Evolutionary conservation across 1,284 basidiomycete species (phyloP), one percentile per base, ranked within the genome.

Genomic region (Cutaneotrichosporon sp.): DNA sequence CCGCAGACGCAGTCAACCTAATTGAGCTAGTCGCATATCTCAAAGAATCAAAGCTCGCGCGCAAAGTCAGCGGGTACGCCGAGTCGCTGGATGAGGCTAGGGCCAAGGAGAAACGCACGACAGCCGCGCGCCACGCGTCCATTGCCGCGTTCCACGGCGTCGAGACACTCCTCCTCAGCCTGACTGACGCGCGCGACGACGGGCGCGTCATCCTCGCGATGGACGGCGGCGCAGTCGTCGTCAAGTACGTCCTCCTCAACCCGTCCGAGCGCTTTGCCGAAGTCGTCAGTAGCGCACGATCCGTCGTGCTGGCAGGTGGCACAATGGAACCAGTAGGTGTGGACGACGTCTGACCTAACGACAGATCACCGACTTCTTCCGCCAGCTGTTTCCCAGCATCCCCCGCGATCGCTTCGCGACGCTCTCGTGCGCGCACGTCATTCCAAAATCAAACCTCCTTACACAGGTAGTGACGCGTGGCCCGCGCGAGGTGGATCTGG

Each of bases 231-330:
- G 35, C 47, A 41, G 49, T 51, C 1, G 77, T 88, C 0, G 78
- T 97, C 51, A 91, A 88, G 65, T 98, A 97, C 67, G 88, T 97
- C 61, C 83, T 94, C 34, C 81, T 98, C n/a, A 96, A 98, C 65
- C 93, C 94, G 0, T 83, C 89, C 1, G 87, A 90, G 15, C 81
- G 85, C 53, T 98, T 98, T 71, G 78, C 80, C 49, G 86, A 89
- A 33, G 80, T 98, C 1, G 82, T 91, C 1, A 83, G 89, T 21
- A 78, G 80, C 44, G 90, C 92, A 0, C 78, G 90, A 34, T 82
- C 87, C 1, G 84, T 98, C 8, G 77, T 98, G 21, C 78, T 98
- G 14, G 92, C 93, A 0, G 94, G 94, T 9, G 94, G 94, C 2
- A 98, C 94, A 0, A 97, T 98, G 94, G 91, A 90, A 37, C 94